phyloP scores from a whole-genome alignment of 495 filamentous ascomycete genomes.

The Pyrenopolyporus hunteri region DNA sequence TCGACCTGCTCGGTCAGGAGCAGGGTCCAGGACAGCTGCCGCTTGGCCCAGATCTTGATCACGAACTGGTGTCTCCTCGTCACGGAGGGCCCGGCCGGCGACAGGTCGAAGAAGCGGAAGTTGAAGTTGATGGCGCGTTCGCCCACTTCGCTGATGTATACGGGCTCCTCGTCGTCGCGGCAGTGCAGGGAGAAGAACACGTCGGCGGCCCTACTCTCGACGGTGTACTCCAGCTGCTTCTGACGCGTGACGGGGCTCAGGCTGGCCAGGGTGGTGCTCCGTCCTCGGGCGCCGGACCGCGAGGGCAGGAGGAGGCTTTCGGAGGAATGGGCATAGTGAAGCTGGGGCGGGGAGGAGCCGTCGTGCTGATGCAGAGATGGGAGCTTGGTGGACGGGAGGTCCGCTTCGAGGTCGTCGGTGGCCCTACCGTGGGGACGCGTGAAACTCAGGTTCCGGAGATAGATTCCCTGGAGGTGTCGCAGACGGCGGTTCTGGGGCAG shows the following conservation, averaged over 20 bases:
- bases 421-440: conserved; percentile 69
- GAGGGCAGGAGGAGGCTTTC: conserved; percentile 61
- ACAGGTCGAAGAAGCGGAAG: conserved; percentile 86
- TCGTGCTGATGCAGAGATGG: conserved; percentile 60
- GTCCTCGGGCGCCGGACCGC: conserved; percentile 56
- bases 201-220: conserved; percentile 76
- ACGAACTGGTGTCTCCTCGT: conserved; percentile 68
- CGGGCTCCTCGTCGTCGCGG: conserved; percentile 66
- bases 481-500: conserved; percentile 82
- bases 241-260: conserved; percentile 72
- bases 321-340: conserved; percentile 76
- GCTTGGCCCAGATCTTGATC: conserved; percentile 80
- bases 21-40: conserved; percentile 63
- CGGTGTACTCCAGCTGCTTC: conserved; percentile 75
- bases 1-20: conserved; percentile 75
- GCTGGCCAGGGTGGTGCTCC: conserved; percentile 73
- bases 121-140: conserved; percentile 86
- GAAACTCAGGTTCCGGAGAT: conserved; percentile 82
- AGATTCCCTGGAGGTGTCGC: conserved; percentile 85
- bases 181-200: conserved; percentile 88
- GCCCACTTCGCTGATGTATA: conserved; percentile 89
- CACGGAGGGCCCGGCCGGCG: conserved; percentile 66
- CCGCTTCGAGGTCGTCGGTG: conserved; percentile 83
- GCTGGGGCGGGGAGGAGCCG: conserved; percentile 44
- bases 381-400: conserved; percentile 73